Evolutionary conservation across 768 basidiomycete species (phyloP), one percentile per base, ranked within the genome.

Genomic region (Tricholoma sp.): DNA sequence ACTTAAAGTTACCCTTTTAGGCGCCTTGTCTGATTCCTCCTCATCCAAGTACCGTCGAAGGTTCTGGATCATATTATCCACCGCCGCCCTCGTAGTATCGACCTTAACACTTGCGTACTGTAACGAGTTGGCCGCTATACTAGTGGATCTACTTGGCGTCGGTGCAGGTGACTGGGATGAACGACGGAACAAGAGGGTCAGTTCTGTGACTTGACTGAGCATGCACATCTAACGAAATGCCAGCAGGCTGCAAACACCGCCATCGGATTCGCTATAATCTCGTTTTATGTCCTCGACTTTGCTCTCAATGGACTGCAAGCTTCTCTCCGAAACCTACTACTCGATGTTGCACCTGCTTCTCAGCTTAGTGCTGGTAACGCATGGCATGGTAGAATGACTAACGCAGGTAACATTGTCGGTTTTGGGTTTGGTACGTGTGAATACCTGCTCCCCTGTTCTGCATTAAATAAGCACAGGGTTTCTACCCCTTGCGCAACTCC

Each of bases 291-390:
- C 49, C 79, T 99, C 33, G 97, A 99, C 71, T 99, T 99, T 66
- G 91, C 94, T n/a, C 79, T 99, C 56, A 99, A 99, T 69, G 97
- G 92, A 4, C 72, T 96, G 47, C 93, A 96, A 78, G 92, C 91
- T 2, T 96, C 94, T 10, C 76, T 98, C 33, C 79, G 94, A 50
- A 97, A 97, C 70, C 83, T 99, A n/a, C 78, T 98, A 11, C 79
- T 99, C 57, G 97, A 99, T 67, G 74, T 96, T 51, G 84, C 92
- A 0, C 95, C 97, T 6, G 82, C 91, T 12, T 82, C 86, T 59
- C 96, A 98, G 69, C 82, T 98, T 11, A 94, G 88, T 55, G 80
- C 85, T n/a, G 94, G 89, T 4, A 99, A 98, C 73, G 97, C 97
- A 33, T 99, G 96, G 94, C 94, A 98, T 59, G 90, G 95, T 47